A percentile compares a stretch with the other conserved stretches of the same genome.
phyloP scores from a whole-genome alignment of 2,329 filamentous ascomycete genomes.

The Meredithiella fracta region DNA sequence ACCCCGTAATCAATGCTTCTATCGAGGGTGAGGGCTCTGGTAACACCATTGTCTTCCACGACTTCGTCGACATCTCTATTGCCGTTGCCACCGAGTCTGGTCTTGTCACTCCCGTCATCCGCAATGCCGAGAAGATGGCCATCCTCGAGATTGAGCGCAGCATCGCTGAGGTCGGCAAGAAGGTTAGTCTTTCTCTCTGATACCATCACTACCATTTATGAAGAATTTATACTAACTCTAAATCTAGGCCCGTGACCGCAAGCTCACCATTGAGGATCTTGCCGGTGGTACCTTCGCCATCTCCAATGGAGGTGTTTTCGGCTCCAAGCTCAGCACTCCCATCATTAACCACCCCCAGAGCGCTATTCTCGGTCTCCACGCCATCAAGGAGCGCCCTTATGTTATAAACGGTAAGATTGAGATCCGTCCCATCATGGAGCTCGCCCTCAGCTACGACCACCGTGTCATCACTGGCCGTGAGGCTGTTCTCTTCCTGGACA shows the following conservation, averaged over 20 bases:
- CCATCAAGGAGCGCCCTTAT: conserved; percentile 87
- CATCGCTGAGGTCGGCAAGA: conserved; percentile 89
- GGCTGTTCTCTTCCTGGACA: conserved; percentile 89
- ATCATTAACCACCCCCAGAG: conserved; percentile 97
- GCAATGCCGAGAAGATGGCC: conserved; percentile 79
- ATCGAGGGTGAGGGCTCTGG: conserved; percentile 91
- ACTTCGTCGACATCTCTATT: conserved; percentile 95
- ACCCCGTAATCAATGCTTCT: conserved; percentile 90
- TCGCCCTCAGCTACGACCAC: conserved; percentile 95
- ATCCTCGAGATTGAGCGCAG: conserved; percentile 76
- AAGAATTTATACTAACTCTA: conserved; percentile 15
- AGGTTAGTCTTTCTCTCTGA: conserved; percentile 38
- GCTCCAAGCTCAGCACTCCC: conserved; percentile 90
- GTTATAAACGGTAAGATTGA: conserved; percentile 87
- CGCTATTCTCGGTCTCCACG: conserved; percentile 80
- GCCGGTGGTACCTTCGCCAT: conserved; percentile 96
- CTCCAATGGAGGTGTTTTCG: conserved; percentile 93
- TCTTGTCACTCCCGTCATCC: conserved; percentile 87
- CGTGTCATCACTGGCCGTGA: conserved; percentile 87
- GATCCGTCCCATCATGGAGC: conserved; percentile 98
- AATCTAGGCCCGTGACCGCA: conserved; percentile 69
- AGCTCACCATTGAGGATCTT: conserved; percentile 98
- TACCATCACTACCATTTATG: too few species aligned
- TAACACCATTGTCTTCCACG: conserved; percentile 94
- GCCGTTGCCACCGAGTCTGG: conserved; percentile 96